Conservation (phyloP, 78 protist genomes). For the Creolimax fragrantissima region DNA sequence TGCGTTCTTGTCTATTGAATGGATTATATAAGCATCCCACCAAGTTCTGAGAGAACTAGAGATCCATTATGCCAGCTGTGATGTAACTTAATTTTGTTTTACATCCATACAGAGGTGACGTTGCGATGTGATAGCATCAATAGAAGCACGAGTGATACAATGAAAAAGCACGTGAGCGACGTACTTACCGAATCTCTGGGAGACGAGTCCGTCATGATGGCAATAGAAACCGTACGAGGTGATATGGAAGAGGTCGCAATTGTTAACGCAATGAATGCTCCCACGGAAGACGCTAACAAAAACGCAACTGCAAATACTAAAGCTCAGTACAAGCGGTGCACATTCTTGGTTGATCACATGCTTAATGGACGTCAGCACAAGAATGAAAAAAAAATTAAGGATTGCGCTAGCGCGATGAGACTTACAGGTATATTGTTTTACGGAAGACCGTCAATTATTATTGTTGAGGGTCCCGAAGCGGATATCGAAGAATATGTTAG, state of each 20-base stretch:
- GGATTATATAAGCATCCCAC: no score
- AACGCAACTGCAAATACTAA: neutral
- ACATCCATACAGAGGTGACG: neutral
- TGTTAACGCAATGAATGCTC: no score
- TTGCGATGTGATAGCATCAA: neutral
- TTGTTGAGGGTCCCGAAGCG: neutral
- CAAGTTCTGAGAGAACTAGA: no score
- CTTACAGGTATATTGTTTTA: neutral
- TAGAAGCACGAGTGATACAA: neutral
- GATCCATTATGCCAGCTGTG: no score
- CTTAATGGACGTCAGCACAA: neutral
- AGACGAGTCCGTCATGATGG: no score
- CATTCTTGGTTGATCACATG: neutral
- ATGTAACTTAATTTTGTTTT: no score
- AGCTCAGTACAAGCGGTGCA: neutral
- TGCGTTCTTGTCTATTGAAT: no score
- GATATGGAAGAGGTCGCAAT: no score
- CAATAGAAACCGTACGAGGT: no score
- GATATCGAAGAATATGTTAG: neutral
- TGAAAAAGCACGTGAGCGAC: no score
- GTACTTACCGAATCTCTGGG: no score
- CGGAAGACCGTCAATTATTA: neutral
- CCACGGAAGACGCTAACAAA: neutral
- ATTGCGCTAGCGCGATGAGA: neutral
- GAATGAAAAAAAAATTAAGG: neutral